Evolutionary conservation across 2,329 filamentous ascomycete genomes (phyloP), one percentile per base, ranked within the genome.

Genomic region (Diaporthe citriasiana): DNA sequence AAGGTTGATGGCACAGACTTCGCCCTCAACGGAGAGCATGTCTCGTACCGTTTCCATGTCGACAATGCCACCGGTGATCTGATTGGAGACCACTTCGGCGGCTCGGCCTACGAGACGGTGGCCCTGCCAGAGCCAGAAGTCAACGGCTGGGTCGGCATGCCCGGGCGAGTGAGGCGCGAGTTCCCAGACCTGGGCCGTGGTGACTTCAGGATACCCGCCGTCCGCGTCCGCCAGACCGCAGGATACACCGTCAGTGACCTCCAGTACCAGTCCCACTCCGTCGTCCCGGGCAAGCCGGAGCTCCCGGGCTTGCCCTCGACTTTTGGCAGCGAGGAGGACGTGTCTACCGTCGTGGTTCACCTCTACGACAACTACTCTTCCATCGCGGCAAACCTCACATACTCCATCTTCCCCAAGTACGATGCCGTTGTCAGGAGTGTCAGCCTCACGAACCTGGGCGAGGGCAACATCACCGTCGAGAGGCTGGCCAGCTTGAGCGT

Each of bases 21-120:
- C 76, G 85, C 88, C 1, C 83, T 92, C 59, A 89, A 89, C 40
- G 89, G 88, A 35, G 82, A 87, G 59, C 84, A 85, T 76, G 84
- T 91, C 40, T 91, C 90, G 0, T 92, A 93, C 77, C 88, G 89
- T 56, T 92, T 93, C 79, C 91, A 92, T 76, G 89, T 92, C 57
- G 88, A 92, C 75, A 81, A 86, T 4, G 79, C 78, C 12, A 89
- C 87, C 0, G 86, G 88, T 5, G 90, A 93, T 71, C 84, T 93
- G 50, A 79, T 89, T 22, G 86, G 88, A 0, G 90, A 92, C 77
- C 90, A 92, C 78, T 93, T 91, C 76, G 91, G 91, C 55, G 89
- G 86, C 17, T 85, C 84, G 1, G 84, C 87, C 4, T 86, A 85
- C 3, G 90, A 91, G 66, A 85, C 88, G 22, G 83, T 88, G 1